Evolutionary conservation across 345 rosid genomes (phyloP).

Genomic region (Rhodamnia rubescens): DNA sequence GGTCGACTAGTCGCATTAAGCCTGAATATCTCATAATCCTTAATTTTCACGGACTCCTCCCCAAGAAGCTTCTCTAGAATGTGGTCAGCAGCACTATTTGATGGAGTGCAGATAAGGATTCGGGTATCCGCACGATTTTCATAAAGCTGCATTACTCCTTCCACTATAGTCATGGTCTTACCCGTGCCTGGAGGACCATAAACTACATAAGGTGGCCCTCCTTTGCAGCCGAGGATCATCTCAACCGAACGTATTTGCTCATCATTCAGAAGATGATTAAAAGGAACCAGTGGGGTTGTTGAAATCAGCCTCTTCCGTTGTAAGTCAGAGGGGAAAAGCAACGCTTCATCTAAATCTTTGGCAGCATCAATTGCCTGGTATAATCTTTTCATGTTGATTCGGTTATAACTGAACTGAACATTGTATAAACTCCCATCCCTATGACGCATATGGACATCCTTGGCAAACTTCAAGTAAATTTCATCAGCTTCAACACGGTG

Average conservation of each 20-base stretch:
- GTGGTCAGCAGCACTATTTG: conserved; percentile 90
- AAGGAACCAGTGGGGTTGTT: conserved; percentile 41
- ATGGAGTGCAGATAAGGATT: conserved; percentile 83
- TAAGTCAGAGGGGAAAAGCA: conserved; percentile 55
- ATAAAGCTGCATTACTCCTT: conserved; percentile 72
- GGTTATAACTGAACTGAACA: conserved; percentile 62
- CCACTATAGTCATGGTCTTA: conserved; percentile 79
- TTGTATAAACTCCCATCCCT: conserved; percentile 40
- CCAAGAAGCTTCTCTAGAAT: conserved; percentile 52
- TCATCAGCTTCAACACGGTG: conserved; percentile 88
- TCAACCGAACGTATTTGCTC: conserved; percentile 67
- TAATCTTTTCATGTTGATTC: conserved; percentile 55
- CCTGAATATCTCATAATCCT: conserved; percentile 57
- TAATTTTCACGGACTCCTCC: conserved; percentile 32
- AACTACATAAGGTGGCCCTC: conserved; percentile 80
- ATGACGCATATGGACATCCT: conserved; percentile 40
- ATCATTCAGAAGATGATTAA: conserved; percentile 50
- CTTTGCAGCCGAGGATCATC: conserved; percentile 74
- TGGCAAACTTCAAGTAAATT: conserved; percentile 51
- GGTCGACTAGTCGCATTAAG: conserved; percentile 76
- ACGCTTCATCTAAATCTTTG: conserved; percentile 20
- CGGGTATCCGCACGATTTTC: conserved; percentile 22
- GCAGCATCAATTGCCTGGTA: conserved; percentile 75
- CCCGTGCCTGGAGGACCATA: conserved; percentile 98
- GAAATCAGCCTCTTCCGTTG: conserved; percentile 34